These are phyloP conservation scores for Austroboletus eburneus DNA, from an alignment of 768 basidiomycete species.

Conservation along the genomic window DNA sequence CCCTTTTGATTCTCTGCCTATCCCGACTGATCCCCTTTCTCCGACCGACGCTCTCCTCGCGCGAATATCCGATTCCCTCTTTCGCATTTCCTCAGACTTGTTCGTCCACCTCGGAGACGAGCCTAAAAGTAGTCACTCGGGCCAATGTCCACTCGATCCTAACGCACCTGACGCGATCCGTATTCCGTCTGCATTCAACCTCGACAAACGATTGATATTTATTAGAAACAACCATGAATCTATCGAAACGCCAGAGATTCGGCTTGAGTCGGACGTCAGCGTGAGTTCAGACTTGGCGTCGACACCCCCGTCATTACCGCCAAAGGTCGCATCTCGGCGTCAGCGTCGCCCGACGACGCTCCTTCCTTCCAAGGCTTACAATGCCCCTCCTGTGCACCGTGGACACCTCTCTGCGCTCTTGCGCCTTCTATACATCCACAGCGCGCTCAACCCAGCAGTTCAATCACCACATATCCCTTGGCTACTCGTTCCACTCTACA, in stretches of 20 bases:
- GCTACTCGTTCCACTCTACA: conserved; percentile 65
- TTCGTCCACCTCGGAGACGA: conserved; percentile 50
- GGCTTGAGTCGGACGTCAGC: conserved; percentile 32
- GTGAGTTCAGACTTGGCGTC: conserved; percentile 1
- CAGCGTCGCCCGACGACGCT: conserved; percentile 39
- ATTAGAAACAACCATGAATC: conserved; percentile 33
- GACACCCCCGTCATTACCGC: conserved; percentile 26
- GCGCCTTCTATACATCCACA: conserved; percentile 69
- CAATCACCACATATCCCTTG: conserved; percentile 66
- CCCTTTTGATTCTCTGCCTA: conserved; percentile 45
- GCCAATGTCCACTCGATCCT: conserved; percentile 48
- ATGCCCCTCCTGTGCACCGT: conserved; percentile 47
- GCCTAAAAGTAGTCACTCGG: conserved; percentile 36
- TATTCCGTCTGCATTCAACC: conserved; percentile 45
- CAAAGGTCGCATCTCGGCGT: conserved; percentile 24
- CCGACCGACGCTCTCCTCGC: conserved; percentile 47
- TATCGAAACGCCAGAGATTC: conserved; percentile 37
- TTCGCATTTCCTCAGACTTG: conserved; percentile 48
- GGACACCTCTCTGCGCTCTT: conserved; percentile 61
- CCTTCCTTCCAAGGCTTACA: conserved; percentile 43
- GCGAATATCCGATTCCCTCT: conserved; percentile 51
- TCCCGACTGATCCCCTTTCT: conserved; percentile 37
- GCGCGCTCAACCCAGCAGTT: conserved; percentile 66
- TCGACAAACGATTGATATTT: conserved; percentile 50
- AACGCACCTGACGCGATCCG: conserved; percentile 42